Percentiles rank a stretch among this genome's conserved stretches.
phyloP scores from a whole-genome alignment of 1,284 basidiomycete species.

The Golubevia sp. region DNA sequence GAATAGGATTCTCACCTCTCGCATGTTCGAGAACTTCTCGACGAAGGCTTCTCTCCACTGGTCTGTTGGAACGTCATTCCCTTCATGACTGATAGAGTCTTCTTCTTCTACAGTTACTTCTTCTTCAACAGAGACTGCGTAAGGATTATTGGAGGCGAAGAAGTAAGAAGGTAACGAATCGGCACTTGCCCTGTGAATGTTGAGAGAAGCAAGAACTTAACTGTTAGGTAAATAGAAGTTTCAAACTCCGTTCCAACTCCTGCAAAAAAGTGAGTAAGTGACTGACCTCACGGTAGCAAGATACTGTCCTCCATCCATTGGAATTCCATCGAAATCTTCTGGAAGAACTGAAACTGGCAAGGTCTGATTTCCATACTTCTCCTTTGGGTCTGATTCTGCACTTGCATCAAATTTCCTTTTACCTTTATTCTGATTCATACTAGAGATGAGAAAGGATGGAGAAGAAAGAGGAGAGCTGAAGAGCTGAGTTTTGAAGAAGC shows the following conservation, averaged over 20 bases:
- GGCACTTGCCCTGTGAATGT: conserved; percentile 17
- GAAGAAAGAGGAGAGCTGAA: too few relatives aligned
- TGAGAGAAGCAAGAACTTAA: background rate
- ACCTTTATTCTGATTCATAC: background rate
- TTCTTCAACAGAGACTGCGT: too few relatives aligned
- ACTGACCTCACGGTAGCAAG: conserved; percentile 45
- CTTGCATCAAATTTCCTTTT: background rate
- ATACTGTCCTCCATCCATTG: conserved; percentile 44
- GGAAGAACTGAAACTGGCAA: conserved; percentile 43
- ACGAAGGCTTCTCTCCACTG: conserved; percentile 24
- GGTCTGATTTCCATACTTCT: conserved; percentile 29
- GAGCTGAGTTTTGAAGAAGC: too few relatives aligned
- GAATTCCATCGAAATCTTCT: conserved; percentile 36
- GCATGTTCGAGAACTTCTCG: conserved; percentile 15
- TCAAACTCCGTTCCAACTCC: too few relatives aligned
- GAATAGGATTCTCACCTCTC: conserved; percentile 12
- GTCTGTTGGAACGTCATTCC: conserved; percentile 13
- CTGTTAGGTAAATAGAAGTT: too few relatives aligned
- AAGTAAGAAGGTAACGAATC: conserved; percentile 16
- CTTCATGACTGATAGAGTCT: background rate
- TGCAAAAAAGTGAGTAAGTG: too few relatives aligned
- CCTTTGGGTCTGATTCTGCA: background rate
- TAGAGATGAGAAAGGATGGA: too few relatives aligned
- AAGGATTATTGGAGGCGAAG: conserved; percentile 27
- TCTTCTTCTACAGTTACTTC: background rate